A percentile compares a stretch with the other conserved stretches of the same genome.
These are phyloP conservation scores for Fusarium sp. DNA, from an alignment of 2,329 filamentous ascomycete species.

Conservation along the genomic window DNA sequence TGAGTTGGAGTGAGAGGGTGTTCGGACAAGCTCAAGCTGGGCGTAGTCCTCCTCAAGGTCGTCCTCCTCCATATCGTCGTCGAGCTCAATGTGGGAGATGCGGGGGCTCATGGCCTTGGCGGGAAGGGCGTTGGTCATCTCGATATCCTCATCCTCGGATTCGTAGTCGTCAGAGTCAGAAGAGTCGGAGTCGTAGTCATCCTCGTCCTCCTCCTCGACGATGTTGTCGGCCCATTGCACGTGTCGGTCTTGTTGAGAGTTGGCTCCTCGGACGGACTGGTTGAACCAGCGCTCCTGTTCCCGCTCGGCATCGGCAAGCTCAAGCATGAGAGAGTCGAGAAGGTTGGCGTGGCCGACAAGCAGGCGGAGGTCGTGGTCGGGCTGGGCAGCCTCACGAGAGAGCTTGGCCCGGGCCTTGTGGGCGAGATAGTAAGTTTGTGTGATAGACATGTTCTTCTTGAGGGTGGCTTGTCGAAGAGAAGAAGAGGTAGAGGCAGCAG, in stretches of 20 bases:
- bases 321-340: slow-evolving; percentile 94
- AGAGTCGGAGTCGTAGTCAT: slow-evolving; percentile 78
- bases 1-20: slow-evolving; percentile 75
- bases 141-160: slow-evolving; percentile 71
- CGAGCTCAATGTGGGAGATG: slow-evolving; percentile 56
- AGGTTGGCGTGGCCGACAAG: slow-evolving; percentile 99
- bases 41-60: slow-evolving; percentile 77
- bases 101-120: slow-evolving; percentile 56
- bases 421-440: slow-evolving; percentile 98
- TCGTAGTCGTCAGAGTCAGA: slow-evolving; percentile 67
- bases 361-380: slow-evolving; percentile 94
- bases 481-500: slow-evolving; percentile 46
- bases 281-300: slow-evolving; percentile 99
- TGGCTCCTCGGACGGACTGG: slow-evolving; percentile 87
- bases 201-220: slow-evolving; percentile 80
- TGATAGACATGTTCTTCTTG: slow-evolving; percentile 95
- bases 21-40: slow-evolving; percentile 78
- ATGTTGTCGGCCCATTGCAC: slow-evolving; percentile 90
- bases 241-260: slow-evolving; percentile 74
- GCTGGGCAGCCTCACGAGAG: slow-evolving; percentile 87
- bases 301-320: slow-evolving; percentile 91
- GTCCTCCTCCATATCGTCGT: slow-evolving; percentile 65
- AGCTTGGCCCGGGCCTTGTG: slow-evolving; percentile 98
- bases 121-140: slow-evolving; percentile 68
- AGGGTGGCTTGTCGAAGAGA: slow-evolving; percentile 55